Base-by-base conservation (phyloP, 495 filamentous ascomycete species). In the Neurospora sp. region DNA sequence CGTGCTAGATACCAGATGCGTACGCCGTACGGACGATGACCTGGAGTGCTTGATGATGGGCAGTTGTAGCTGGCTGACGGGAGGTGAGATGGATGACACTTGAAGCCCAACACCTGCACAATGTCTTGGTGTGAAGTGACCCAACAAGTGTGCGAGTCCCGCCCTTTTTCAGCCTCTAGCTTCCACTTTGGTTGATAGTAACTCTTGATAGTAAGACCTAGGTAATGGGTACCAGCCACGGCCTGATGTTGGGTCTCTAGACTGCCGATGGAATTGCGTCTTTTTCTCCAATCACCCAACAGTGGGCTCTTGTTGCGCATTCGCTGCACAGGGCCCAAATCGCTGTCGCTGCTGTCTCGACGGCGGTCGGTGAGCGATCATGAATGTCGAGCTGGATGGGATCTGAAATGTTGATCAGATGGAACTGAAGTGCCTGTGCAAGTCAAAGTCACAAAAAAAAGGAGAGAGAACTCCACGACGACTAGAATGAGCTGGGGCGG, bases 381-480 rank as follows among this genome's bases (percentile, higher is more conserved):
- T 35, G 27, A 66, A 66, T 66, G 27, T 35, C 27, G 54, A 66
- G 14, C 27, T 31, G 12, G 27, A 37, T 0, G 14, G 54, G 27
- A 62, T 18, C 5, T 16, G 27, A 62, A 35, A 27, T 72, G 75
- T 71, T 31, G n/a, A 18, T 54, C 37, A 71, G 39, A 71, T 71
- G 70, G 39, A 35, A 48, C 70, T 46, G 39, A 71, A 71, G 39
- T 44, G 35, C 18, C 20, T 8, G 40, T 72, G 42, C 40, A 72
- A 71, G 70, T 27, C 40, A n/a, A 7, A 69, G 70, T 59, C 37
- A 54, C 39, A 42, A 69, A 73, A 72, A 72, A 44, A 42, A 42
- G 46, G 23, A 12, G 71, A 76, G 41, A 37, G 7, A 35, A 10
- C 72, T 66, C 73, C 73, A 73, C 73, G 71, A 71, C 72, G 2